A percentile compares a stretch with the other conserved stretches of the same genome.
phyloP scores from a whole-genome alignment of 495 filamentous ascomycete species.

The Elaphomyces granulatus region DNA sequence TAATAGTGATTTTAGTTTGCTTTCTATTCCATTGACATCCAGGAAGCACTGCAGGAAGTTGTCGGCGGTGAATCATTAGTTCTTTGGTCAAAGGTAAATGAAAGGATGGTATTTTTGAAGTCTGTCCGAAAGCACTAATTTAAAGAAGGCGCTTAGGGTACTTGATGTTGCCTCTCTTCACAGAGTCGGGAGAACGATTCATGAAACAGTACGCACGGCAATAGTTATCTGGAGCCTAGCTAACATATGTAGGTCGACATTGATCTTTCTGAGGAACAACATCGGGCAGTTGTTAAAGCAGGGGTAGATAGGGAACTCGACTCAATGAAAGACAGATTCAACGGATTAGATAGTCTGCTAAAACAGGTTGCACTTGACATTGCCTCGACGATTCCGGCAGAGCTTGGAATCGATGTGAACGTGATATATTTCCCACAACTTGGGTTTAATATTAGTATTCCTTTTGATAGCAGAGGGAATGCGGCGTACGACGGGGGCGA shows the following conservation, averaged over 20 bases:
- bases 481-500: slow-evolving; percentile 52
- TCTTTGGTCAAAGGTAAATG: slow-evolving; percentile 43
- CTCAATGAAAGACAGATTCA: slow-evolving; percentile 57
- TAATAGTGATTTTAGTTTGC: slow-evolving; percentile 35
- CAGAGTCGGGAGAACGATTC: slow-evolving; percentile 53
- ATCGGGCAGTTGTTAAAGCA: slow-evolving; percentile 55
- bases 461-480: slow-evolving; percentile 43
- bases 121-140: slow-evolving; percentile 11
- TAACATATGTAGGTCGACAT: slow-evolving; percentile 52
- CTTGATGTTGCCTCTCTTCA: slow-evolving; percentile 42
- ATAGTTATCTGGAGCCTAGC: not conserved
- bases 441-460: slow-evolving; percentile 74
- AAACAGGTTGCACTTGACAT: slow-evolving; percentile 49
- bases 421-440: slow-evolving; percentile 83
- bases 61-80: slow-evolving; percentile 36
- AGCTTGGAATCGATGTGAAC: slow-evolving; percentile 49
- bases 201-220: slow-evolving; percentile 35
- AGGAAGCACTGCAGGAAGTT: slow-evolving; percentile 48
- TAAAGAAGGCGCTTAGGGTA: slow-evolving; percentile 19
- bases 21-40: slow-evolving; percentile 53
- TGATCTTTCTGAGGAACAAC: slow-evolving; percentile 56
- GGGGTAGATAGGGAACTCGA: slow-evolving; percentile 70
- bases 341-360: slow-evolving; percentile 61
- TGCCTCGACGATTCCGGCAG: slow-evolving; percentile 44
- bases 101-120: too few species aligned